Base-by-base conservation (phyloP, 73 alveolate species). In the Paramecium biaurelia region DNA sequence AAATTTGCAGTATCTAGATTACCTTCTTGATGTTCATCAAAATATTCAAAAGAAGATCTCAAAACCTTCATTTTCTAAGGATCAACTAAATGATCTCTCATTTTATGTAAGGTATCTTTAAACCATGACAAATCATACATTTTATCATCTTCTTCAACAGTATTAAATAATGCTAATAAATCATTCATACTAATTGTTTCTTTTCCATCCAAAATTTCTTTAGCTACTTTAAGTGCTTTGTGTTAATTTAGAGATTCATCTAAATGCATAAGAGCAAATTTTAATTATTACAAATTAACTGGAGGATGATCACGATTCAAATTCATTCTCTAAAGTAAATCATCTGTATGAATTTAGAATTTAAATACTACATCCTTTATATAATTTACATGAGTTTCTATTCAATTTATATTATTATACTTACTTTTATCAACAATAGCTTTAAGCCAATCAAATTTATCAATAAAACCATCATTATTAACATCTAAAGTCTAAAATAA, bases 401-500 rank as follows among this genome's bases (percentile, higher is more conserved):
- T 24, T 49, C 1, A 4, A 35, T 53, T 53, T 20, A 7, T 15
- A 53, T n/a, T 8, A 7, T 23, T 20, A 57, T 32, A 12, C 35
- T 30, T 86, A 86, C 93, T 89, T 45, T 53, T 82, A 38, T 89
- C 94, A 20, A 70, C 84, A 8, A 70, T 72, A 5, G 94, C 76
- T 45, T 89, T 45, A 15, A 57, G 53, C 94, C 94, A 89, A 70
- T 89, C 94, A 41, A 82, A 70, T 45, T 89, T 63, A 87, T 93
- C 94, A 42, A 93, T 42, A 45, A 70, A 76, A 85, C 96, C 96
- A 74, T 93, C 96, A 63, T 88, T 26, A 68, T 93, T 93, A 18
- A 82, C 93, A 76, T 93, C 96, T 35, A 93, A 92, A 30, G 72
- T 30, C 35, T 92, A 32, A 45, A 89, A 86, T 24, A 93, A 32